These are phyloP conservation scores for Chytriomyces sp. DNA, from an alignment of 192 early-diverging fungal species.

Conservation along the genomic window DNA sequence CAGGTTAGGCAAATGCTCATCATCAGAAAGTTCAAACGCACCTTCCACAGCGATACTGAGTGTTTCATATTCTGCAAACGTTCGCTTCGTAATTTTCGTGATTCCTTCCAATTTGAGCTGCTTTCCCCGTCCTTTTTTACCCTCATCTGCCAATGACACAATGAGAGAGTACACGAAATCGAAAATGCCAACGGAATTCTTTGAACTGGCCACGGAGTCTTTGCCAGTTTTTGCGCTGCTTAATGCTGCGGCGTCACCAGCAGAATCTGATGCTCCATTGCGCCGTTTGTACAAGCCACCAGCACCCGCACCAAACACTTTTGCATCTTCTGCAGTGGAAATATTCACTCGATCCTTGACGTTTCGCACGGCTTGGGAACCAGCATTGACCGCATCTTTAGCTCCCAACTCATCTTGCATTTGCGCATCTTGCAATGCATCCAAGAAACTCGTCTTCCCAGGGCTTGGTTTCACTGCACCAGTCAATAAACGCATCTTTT, in stretches of 20 bases:
- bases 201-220: no score
- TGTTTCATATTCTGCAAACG: slow-evolving; percentile 23
- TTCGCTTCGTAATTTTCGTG: not conserved
- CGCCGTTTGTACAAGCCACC: slow-evolving; percentile 9
- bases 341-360: no score
- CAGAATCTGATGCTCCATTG: not conserved
- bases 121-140: slow-evolving; percentile 1
- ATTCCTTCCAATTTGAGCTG: not conserved
- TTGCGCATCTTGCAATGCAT: slow-evolving; percentile 12
- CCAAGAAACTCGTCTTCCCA: slow-evolving; percentile 21
- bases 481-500: slow-evolving; percentile 5
- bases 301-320: not conserved
- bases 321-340: no score
- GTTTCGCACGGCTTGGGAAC: no score
- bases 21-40: not conserved
- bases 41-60: slow-evolving; percentile 12
- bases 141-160: not conserved
- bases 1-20: not conserved
- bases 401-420: not conserved
- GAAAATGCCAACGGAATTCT: not conserved
- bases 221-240: not conserved
- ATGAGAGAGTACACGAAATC: not conserved
- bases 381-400: not conserved
- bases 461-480: slow-evolving; percentile 30
- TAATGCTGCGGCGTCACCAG: not conserved